Base-by-base conservation (phyloP, 495 filamentous ascomycete species). In the Penicillium egyptiacum region DNA sequence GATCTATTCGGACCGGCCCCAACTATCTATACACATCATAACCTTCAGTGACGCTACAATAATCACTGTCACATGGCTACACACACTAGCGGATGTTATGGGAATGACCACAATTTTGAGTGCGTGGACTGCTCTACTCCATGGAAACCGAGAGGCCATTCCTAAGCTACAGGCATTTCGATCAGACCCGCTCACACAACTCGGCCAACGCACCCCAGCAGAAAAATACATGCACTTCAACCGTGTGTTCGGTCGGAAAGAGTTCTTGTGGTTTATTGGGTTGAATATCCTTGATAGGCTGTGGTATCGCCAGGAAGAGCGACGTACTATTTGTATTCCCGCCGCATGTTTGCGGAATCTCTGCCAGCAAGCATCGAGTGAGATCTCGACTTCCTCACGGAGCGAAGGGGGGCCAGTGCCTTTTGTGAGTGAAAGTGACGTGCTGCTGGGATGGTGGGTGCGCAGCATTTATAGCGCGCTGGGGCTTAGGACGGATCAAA, bases 241-340 rank as follows among this genome's bases (percentile, higher is more conserved):
- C 19, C 17, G 47, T 8, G 47, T 50, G 2, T 37, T 50, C 4
- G 43, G 43, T 3, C 20, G 19, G 16, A 50, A 33, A 37, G 33
- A 50, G 47, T 50, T 33, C 20, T n/a, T 37, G 5, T 50, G 47
- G 47, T 50, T 50, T 22, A 22, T 50, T 12, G 47, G 19, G 9
- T 5, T 22, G 20, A 45, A 45, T 26, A 28, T 25, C 2, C 20
- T 23, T 39, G 8, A 37, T 5, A 7, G 47, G 39, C 30, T 50
- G 14, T 50, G 47, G 47, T 50, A 50, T 22, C 47, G 47, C 47
- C 47, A 50, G 19, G 47, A 50, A 2, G 47, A 50, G 20, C 30
- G 31, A 12, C 47, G 22, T 23, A 50, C 30, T 4, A 50, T 50
- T 20, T 50, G 19, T 23, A 20, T 50, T 2, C 47, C 47, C n/a